Conservation (phyloP, 305 asterid genomes). For the Striga hermonthica region DNA sequence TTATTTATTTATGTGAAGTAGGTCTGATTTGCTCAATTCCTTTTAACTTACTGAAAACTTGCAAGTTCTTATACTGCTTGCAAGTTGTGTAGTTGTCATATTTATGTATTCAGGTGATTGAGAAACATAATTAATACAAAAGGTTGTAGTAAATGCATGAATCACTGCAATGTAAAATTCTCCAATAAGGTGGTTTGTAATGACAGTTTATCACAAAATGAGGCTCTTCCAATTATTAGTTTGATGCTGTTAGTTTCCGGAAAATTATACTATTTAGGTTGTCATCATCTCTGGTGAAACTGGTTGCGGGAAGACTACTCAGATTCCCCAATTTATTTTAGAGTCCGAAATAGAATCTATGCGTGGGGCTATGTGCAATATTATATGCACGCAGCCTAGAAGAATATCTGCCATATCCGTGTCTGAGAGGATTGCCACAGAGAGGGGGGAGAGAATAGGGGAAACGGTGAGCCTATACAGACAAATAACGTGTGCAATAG, state of each 20-base stretch:
- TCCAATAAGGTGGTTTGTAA: conserved; percentile 11
- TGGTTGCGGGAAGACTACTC: conserved; percentile 98
- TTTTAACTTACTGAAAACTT: conserved; percentile 1
- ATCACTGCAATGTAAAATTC: not conserved
- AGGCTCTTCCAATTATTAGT: conserved; percentile 17
- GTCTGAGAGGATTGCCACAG: conserved; percentile 88
- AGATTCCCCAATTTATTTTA: conserved; percentile 87
- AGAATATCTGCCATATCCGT: conserved; percentile 91
- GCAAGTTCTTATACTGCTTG: not conserved
- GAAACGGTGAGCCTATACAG: conserved; percentile 65
- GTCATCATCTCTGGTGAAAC: conserved; percentile 95
- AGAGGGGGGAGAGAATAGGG: conserved; percentile 93
- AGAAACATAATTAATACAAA: not conserved
- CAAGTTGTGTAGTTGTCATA: not conserved
- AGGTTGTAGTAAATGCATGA: not conserved
- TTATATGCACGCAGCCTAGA: conserved; percentile 93
- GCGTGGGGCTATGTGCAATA: conserved; percentile 76
- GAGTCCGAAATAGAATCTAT: conserved; percentile 71
- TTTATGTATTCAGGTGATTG: conserved; percentile 19
- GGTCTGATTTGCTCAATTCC: conserved; percentile 13
- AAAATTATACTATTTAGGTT: conserved; percentile 46
- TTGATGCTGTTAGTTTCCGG: conserved; percentile 27
- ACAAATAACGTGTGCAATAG: conserved; percentile 19
- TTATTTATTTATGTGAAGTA: not conserved
- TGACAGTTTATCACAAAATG: conserved; percentile 1